These are phyloP conservation scores for Fomitopsis serialis DNA, from an alignment of 768 basidiomycete genomes.

Conservation along the genomic window DNA sequence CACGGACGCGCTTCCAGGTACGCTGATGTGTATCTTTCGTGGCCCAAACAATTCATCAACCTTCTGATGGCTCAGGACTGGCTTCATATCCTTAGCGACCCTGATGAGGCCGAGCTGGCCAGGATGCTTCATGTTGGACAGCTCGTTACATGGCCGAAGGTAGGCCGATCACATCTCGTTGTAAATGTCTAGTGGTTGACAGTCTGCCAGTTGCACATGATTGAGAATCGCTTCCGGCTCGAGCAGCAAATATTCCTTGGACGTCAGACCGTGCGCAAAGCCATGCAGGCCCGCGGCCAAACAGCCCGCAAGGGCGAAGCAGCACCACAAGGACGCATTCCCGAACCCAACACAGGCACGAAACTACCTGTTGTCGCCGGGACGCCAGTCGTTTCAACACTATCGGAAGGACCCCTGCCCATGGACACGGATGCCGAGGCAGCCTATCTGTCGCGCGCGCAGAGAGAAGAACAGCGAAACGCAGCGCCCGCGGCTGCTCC, in stretches of 20 bases:
- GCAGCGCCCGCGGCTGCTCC: neutral
- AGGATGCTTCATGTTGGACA: conserved; percentile 87
- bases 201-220: conserved; percentile 70
- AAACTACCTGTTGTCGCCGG: conserved; percentile 11
- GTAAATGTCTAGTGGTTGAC: neutral
- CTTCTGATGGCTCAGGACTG: conserved; percentile 54
- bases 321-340: conserved; percentile 18
- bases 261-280: conserved; percentile 62
- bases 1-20: conserved; percentile 73
- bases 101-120: conserved; percentile 70
- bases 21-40: conserved; percentile 12
- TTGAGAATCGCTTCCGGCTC: conserved; percentile 82
- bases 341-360: conserved; percentile 22
- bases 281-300: conserved; percentile 31
- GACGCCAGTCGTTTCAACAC: conserved; percentile 24
- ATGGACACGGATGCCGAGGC: conserved; percentile 78
- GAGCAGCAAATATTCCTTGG: conserved; percentile 81
- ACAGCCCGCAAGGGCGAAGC: conserved; percentile 16
- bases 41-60: neutral
- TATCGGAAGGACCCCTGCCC: conserved; percentile 53
- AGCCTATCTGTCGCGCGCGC: conserved; percentile 44
- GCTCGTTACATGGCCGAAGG: conserved; percentile 95
- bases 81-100: conserved; percentile 80
- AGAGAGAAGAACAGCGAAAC: neutral
- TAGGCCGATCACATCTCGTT: conserved; percentile 25